These are phyloP conservation scores for Arabis alpina DNA, from an alignment of 345 rosid genomes.

Conservation along the genomic window DNA sequence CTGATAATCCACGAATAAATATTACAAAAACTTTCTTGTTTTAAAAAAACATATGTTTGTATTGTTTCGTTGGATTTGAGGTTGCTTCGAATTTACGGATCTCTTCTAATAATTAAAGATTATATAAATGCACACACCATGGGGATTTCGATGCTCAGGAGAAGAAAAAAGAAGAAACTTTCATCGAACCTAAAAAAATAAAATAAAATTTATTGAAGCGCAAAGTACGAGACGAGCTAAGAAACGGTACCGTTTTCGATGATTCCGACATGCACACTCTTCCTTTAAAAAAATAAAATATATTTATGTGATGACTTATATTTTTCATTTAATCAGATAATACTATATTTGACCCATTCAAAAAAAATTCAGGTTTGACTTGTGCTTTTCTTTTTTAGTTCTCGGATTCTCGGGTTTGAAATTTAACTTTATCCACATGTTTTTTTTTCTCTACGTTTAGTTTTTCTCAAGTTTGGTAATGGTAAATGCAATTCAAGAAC, in stretches of 20 bases:
- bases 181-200: background rate
- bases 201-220: constrained; percentile 6
- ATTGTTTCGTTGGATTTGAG: constrained; percentile 2
- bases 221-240: constrained; percentile 29
- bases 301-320: no score
- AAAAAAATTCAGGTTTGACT: constrained; percentile 11
- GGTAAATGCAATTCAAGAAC: background rate
- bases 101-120: constrained; percentile 6
- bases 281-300: background rate
- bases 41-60: constrained; percentile 28
- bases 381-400: constrained; percentile 26
- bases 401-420: constrained; percentile 10
- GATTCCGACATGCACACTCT: constrained; percentile 33
- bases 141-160: constrained; percentile 5
- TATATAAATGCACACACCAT: background rate
- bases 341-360: no score
- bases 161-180: constrained; percentile 21
- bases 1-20: constrained; percentile 19
- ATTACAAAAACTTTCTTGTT: background rate
- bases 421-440: constrained; percentile 28
- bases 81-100: constrained; percentile 39
- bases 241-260: constrained; percentile 25
- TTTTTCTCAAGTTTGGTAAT: background rate
- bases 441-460: background rate
- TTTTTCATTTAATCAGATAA: no score